A percentile compares a stretch with the other conserved stretches of the same genome.
Conservation (phyloP, 1,139 yeast genomes). For the Sugiyamaella novakii region DNA sequence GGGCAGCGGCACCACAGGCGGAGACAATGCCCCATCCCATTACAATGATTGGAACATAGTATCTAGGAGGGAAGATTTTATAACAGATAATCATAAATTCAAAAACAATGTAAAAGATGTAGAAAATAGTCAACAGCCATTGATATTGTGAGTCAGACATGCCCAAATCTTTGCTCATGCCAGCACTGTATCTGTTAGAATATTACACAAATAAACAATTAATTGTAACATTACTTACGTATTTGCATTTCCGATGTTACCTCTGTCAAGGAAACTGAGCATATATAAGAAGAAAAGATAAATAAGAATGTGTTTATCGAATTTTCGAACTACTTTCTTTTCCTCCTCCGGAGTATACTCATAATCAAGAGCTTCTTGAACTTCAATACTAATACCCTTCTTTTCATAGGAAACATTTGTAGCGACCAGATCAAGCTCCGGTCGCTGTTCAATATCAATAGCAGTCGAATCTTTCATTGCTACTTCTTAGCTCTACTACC, state of each 20-base stretch:
- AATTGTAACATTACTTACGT: background rate
- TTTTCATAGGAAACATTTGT: slow-evolving; percentile 12
- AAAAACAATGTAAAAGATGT: slow-evolving; percentile 39
- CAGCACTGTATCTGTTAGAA: slow-evolving; percentile 37
- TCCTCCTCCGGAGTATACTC: slow-evolving; percentile 29
- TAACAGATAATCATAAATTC: slow-evolving; percentile 30
- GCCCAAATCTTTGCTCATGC: slow-evolving; percentile 51
- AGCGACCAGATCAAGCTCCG: slow-evolving; percentile 7
- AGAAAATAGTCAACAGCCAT: slow-evolving; percentile 35
- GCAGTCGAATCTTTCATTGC: background rate
- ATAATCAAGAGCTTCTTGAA: slow-evolving; percentile 23
- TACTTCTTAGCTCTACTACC: no score
- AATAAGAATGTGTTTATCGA: slow-evolving; percentile 20
- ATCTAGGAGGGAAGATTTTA: slow-evolving; percentile 32
- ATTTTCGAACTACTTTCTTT: slow-evolving; percentile 21
- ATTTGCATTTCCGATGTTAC: slow-evolving; percentile 53
- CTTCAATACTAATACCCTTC: slow-evolving; percentile 13
- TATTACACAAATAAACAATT: slow-evolving; percentile 34
- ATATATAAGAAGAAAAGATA: slow-evolving; percentile 22
- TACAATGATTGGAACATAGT: slow-evolving; percentile 34
- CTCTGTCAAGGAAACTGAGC: slow-evolving; percentile 45
- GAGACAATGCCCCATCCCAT: slow-evolving; percentile 38
- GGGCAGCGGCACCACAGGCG: slow-evolving; percentile 31
- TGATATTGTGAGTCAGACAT: slow-evolving; percentile 48
- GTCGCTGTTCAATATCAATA: slow-evolving; percentile 3